Base-by-base conservation (phyloP, 139 green algal genomes). In the Chlorella sp. region DNA sequence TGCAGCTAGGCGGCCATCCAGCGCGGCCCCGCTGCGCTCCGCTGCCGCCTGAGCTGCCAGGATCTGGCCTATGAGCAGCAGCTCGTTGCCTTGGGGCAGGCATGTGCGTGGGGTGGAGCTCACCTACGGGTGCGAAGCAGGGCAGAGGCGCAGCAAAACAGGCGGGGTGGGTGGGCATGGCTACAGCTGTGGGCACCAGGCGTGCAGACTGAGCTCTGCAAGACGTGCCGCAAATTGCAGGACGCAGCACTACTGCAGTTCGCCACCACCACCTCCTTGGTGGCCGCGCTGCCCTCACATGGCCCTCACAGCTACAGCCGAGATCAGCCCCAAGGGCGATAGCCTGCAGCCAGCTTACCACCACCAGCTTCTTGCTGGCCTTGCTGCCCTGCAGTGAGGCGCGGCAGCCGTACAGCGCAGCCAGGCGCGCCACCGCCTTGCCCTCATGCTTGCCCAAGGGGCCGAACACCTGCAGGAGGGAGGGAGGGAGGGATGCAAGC, bases 361-460 rank as follows among this genome's bases (percentile, higher is more conserved):
- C 56, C 13, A 88, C 69, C 69, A 91, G 83, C 30, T 85, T 80
- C 65, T 89, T 90, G 36, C 89, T 86, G 23, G 86, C 82, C 28
- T 82, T 82, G n/a, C 80, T 87, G 47, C 91, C 91, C 71, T 93
- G 90, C 63, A 68, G 21, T 18, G 63, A 79, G 60, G 71, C 64
- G 32, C 80, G 85, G 62, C 89, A 79, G 36, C 87, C 88, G 55
- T 93, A 94, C 30, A 91, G 73, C 41, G 72, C 69, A 4, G 91
- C 91, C 79, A 94, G 70, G 39, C 85, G 86, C 75, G 81, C 60
- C 20, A 89, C 78, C 16, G 73, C 62, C 26, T 76, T 57, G 16
- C 69, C 39, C 28, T 90, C 90, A 55, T 86, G 81, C 72, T 90
- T 90, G 51, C 62, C 60, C 72, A 91, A 86, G 5, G 88, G 84